Evolutionary conservation across 2,329 filamentous ascomycete species (phyloP).

Genomic region (Colletotrichum viniferum): DNA sequence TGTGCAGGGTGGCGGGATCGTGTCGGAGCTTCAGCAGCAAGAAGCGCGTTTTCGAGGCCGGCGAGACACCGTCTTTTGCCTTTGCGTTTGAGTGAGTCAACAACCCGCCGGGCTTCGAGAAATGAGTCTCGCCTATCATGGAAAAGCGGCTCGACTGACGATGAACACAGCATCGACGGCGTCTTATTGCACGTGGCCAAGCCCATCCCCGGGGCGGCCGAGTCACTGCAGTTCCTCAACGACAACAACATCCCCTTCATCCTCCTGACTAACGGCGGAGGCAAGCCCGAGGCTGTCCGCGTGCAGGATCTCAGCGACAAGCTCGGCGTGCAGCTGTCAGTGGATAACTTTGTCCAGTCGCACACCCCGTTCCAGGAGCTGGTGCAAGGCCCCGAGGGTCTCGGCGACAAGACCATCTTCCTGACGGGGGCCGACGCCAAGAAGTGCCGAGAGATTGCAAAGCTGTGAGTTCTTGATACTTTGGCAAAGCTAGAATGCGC

Average conservation of each 20-base stretch:
- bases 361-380: slow-evolving; percentile 88
- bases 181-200: slow-evolving; percentile 86
- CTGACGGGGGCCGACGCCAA: slow-evolving; percentile 74
- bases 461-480: slow-evolving; percentile 53
- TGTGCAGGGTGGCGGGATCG: neutral
- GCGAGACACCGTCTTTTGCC: slow-evolving; percentile 36
- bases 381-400: slow-evolving; percentile 57
- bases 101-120: neutral
- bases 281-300: slow-evolving; percentile 69
- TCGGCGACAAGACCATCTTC: slow-evolving; percentile 70
- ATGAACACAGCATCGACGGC: slow-evolving; percentile 73
- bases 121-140: neutral
- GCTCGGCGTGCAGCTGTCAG: slow-evolving; percentile 56
- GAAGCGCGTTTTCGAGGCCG: slow-evolving; percentile 15
- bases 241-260: slow-evolving; percentile 85
- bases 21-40: slow-evolving; percentile 10
- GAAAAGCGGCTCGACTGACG: neutral
- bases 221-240: slow-evolving; percentile 76
- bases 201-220: slow-evolving; percentile 77
- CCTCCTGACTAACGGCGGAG: slow-evolving; percentile 93
- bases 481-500: neutral
- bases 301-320: slow-evolving; percentile 25
- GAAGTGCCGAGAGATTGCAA: slow-evolving; percentile 74
- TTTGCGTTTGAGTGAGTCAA: slow-evolving; percentile 41
- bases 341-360: slow-evolving; percentile 76